Base-by-base conservation (phyloP, 257 asterid genomes). In the Jaltomata sinuosa region DNA sequence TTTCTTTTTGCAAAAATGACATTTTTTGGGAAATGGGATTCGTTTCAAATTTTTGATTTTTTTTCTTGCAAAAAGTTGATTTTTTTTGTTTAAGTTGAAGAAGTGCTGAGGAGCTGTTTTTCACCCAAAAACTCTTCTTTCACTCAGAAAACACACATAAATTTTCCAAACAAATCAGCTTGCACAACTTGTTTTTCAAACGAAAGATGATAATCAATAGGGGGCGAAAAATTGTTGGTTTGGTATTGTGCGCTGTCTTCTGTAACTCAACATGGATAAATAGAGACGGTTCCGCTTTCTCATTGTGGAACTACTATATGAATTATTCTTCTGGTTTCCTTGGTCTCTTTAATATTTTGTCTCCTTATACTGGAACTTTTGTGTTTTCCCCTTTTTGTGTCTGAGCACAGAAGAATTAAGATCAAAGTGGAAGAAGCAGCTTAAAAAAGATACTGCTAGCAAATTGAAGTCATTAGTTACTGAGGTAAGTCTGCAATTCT, bases 381-480 rank as follows among this genome's bases (percentile, higher is more conserved):
- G 31, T 42, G 50, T 82, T 27, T 19, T 34, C 55, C 55, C 36
- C 29, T 71, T 40, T n/a, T 42, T 72, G 54, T 62, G 52, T 57
- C 52, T 87, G 87, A 83, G 84, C 87, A 89, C 98, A 97, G 99
- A 92, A 86, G 98, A 97, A 89, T 97, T 97, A 84, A 88, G 97
- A 84, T 91, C 93, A 59, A 94, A 92, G 91, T 89, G 99, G 92
- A 97, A 95, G 91, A 97, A 95, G 91, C 94, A 93, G 90, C 91
- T 97, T 84, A 97, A 93, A 85, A 97, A 95, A 84, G 93, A 97
- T 87, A 97, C 92, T 68, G 97, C 98, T 84, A 34, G 91, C 36
- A 97, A 94, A 92, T 84, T 97, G 74, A 97, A 97, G 92, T 95
- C 98, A 54, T 80, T 86, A 52, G 99, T 94, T 57, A 93, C 95